Percentiles rank a stretch among this genome's conserved stretches.
phyloP scores from a whole-genome alignment of 176 grass and related monocot species.

The Tillandsia leiboldiana region DNA sequence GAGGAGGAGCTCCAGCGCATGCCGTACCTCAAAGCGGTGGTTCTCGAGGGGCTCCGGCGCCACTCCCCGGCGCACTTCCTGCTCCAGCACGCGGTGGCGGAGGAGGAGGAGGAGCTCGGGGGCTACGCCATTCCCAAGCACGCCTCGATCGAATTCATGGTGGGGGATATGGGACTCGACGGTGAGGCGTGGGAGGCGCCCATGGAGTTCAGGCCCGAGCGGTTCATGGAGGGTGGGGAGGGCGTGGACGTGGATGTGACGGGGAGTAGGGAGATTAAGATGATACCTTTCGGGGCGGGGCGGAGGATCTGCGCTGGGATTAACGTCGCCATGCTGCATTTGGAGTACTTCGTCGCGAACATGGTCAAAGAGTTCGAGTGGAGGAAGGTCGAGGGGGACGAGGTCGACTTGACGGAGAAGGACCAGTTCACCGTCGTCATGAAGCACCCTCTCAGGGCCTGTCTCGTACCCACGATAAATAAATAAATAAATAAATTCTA shows the following conservation, averaged over 20 bases:
- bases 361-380: constrained; percentile 56
- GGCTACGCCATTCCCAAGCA: constrained; percentile 48
- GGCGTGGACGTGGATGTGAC: constrained; percentile 49
- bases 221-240: constrained; percentile 42
- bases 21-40: constrained; percentile 51
- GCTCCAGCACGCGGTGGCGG: constrained; percentile 38
- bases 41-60: constrained; percentile 46
- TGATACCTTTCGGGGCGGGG: constrained; percentile 74
- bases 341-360: constrained; percentile 64
- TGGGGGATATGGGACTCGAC: constrained; percentile 43
- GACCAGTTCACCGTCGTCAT: constrained; percentile 46
- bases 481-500: not conserved
- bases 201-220: constrained; percentile 43
- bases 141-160: constrained; percentile 48
- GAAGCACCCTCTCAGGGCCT: constrained; percentile 42
- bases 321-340: constrained; percentile 46
- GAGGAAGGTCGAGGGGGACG: constrained; percentile 34
- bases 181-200: constrained; percentile 34
- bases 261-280: constrained; percentile 53
- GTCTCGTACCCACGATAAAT: constrained; percentile 23
- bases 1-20: constrained; percentile 45
- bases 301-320: constrained; percentile 48
- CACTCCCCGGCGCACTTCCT: constrained; percentile 52
- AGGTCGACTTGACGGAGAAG: constrained; percentile 65
- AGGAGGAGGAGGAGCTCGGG: constrained; percentile 28